Base-by-base conservation (phyloP, 2,329 filamentous ascomycete genomes). In the Apiospora arundinis region DNA sequence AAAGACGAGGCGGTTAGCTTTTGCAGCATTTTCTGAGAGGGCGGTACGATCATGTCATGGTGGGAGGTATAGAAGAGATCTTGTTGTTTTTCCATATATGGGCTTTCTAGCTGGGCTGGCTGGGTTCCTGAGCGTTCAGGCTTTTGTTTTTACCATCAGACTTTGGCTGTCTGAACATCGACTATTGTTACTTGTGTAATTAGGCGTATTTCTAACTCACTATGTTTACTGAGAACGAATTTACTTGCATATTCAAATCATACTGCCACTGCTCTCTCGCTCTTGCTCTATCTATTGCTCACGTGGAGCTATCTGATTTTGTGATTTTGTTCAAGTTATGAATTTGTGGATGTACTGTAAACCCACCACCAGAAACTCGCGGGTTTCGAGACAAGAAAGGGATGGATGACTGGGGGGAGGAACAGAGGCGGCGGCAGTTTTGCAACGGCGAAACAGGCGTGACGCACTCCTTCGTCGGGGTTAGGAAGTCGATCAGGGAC, bases 21-120 rank as follows among this genome's bases (percentile, higher is more conserved):
- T 63, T 63, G 56, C n/a, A 40, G 56, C 56, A 63, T 63, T 63
- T 63, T 40, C 56, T 63, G 56, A 63, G 56, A 32, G 11, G 56
- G 52, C 18, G 28, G 56, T 63, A 63, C 56, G 56, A 63, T 63
- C 32, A 63, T 63, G 56, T 40, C 18, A 63, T 18, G 32, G 28
- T 63, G 56, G 56, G 56, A 40, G 18, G 56, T 40, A 63, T 63
- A 63, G 56, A 63, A 63, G 56, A 63, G 21, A 23, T 63, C 52
- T 25, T 23, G 11, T 49, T 32, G 32, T 6, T 32, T 60, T 37
- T 63, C n/a, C 32, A 63, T n/a, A 37, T 63, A 40, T 23, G 32
- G 32, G 28, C 32, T 63, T 63, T 63, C 56, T 40, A 63, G 56
- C 56, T 63, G 28, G 32, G 32, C 56, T 56, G 52, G 52, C 28